These are phyloP conservation scores for Colletotrichum salicis DNA, from an alignment of 2,329 filamentous ascomycete genomes.

Conservation along the genomic window DNA sequence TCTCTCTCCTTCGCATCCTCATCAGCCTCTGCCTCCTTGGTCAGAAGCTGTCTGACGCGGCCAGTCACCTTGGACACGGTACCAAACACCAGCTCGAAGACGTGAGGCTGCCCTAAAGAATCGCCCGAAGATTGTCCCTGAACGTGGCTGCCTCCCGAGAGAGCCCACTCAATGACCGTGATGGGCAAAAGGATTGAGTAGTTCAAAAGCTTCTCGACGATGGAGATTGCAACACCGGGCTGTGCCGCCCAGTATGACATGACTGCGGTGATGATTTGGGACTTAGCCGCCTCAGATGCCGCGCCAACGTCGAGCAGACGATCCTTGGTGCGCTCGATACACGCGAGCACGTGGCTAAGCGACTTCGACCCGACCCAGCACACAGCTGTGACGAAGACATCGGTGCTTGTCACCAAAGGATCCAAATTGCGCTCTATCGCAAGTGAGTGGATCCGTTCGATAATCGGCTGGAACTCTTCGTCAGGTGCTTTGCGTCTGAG, in stretches of 20 bases:
- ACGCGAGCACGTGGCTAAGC: slow-evolving; percentile 92
- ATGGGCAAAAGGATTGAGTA: slow-evolving; percentile 92
- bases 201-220: slow-evolving; percentile 96
- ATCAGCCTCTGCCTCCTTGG: slow-evolving; percentile 55
- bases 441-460: slow-evolving; percentile 83
- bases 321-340: slow-evolving; percentile 94
- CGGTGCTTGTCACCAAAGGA: slow-evolving; percentile 85
- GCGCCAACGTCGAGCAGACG: slow-evolving; percentile 83
- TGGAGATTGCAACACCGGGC: slow-evolving; percentile 89
- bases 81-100: slow-evolving; percentile 90
- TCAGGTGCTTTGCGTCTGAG: slow-evolving; percentile 87
- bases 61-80: slow-evolving; percentile 92
- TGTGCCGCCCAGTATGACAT: slow-evolving; percentile 95
- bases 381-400: slow-evolving; percentile 93
- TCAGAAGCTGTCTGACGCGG: slow-evolving; percentile 82
- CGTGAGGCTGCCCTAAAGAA: slow-evolving; percentile 76
- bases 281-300: slow-evolving; percentile 78
- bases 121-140: slow-evolving; percentile 66
- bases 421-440: slow-evolving; percentile 79
- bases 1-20: slow-evolving; percentile 77
- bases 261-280: slow-evolving; percentile 90
- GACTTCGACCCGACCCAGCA: slow-evolving; percentile 96
- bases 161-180: slow-evolving; percentile 89
- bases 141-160: slow-evolving; percentile 68
- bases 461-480: slow-evolving; percentile 84